A percentile compares a stretch with the other conserved stretches of the same genome.
Conservation (phyloP, 1,139 yeast genomes). For the Scheffersomyces quercinus region DNA sequence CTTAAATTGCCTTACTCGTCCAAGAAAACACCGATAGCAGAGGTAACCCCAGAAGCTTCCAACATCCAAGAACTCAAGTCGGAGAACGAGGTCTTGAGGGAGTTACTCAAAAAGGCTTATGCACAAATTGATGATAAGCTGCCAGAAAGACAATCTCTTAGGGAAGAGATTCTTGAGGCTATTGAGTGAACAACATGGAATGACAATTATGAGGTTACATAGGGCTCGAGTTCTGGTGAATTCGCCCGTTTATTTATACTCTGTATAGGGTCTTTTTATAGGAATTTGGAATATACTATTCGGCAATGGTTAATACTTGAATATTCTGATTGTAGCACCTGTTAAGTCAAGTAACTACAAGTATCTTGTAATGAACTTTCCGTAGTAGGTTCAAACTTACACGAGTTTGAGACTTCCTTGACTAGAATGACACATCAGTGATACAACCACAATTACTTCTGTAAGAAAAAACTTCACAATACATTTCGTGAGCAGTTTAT, state of each 20-base stretch:
- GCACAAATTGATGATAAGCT: conserved; percentile 19
- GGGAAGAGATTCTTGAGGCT: neutral
- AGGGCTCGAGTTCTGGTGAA: conserved; percentile 5
- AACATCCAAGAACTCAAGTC: conserved; percentile 12
- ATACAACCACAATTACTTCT: no score
- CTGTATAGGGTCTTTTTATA: conserved; percentile 1
- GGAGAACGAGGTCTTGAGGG: conserved; percentile 29
- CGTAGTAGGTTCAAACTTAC: no score
- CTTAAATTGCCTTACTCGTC: conserved; percentile 25
- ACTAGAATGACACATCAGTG: no score
- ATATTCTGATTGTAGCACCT: no score
- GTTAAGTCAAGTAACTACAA: no score
- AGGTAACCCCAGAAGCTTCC: conserved; percentile 14
- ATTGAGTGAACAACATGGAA: conserved; percentile 1
- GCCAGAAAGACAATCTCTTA: conserved; percentile 4
- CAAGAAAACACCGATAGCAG: conserved; percentile 7
- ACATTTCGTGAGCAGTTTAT: no score
- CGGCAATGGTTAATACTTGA: no score
- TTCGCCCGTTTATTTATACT: conserved; percentile 2
- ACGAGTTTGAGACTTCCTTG: no score
- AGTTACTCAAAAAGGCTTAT: conserved; percentile 27
- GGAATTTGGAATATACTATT: no score
- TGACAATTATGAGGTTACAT: conserved; percentile 12
- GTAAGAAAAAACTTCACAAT: no score
- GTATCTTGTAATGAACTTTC: no score